phyloP scores from a whole-genome alignment of 2,329 filamentous ascomycete species.

The Aspergillus sp. region DNA sequence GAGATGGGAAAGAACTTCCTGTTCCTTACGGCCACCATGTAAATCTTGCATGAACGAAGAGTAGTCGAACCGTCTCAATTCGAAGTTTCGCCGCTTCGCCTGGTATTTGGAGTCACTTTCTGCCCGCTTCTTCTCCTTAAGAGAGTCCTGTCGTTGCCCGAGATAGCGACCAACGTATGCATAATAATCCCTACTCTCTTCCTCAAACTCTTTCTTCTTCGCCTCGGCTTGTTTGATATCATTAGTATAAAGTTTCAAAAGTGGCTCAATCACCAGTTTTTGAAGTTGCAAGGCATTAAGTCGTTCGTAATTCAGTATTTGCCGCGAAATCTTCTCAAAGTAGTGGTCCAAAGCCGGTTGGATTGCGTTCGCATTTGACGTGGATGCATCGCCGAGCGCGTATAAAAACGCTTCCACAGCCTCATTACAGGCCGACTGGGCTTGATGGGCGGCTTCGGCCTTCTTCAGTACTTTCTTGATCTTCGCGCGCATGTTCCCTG shows the following conservation, averaged over 20 bases:
- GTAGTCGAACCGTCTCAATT: constrained; percentile 97
- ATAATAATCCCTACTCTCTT: constrained; percentile 98
- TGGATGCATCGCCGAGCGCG: constrained; percentile 80
- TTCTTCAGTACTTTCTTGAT: constrained; percentile 96
- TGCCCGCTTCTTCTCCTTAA: constrained; percentile 94
- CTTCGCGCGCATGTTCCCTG: constrained; percentile 84
- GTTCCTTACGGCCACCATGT: constrained; percentile 97
- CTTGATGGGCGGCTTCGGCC: constrained; percentile 81
- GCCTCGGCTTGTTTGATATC: constrained; percentile 97
- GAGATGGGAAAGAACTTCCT: constrained; percentile 90
- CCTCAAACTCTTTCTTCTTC: constrained; percentile 97
- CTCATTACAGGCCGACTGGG: constrained; percentile 82
- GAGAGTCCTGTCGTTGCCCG: constrained; percentile 90
- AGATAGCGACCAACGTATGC: constrained; percentile 91
- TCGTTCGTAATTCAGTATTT: constrained; percentile 84
- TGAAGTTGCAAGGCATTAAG: constrained; percentile 83
- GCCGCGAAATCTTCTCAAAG: constrained; percentile 92
- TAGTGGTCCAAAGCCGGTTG: constrained; percentile 96
- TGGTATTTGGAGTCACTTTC: constrained; percentile 98
- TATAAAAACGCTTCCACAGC: constrained; percentile 80
- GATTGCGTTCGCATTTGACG: constrained; percentile 93
- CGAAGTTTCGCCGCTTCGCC: constrained; percentile 87
- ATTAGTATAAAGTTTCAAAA: constrained; percentile 85
- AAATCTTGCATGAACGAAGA: constrained; percentile 99
- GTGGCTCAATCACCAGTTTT: constrained; percentile 90